Base-by-base conservation (phyloP, 2,329 filamentous ascomycete species). In the Aspergillus sp. region DNA sequence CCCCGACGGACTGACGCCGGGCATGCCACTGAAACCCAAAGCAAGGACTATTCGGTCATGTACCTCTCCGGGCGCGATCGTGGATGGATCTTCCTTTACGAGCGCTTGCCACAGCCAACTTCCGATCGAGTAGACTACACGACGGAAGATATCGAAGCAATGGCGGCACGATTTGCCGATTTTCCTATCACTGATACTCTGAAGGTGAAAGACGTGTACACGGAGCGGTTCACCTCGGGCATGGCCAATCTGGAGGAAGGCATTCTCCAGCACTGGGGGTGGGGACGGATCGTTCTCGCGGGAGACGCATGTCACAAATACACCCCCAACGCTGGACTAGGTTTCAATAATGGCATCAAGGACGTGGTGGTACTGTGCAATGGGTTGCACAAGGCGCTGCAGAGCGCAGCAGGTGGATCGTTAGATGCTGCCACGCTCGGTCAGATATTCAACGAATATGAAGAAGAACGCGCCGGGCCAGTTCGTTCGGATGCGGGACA, bases 271-370 rank as follows among this genome's bases (percentile, higher is more conserved):
- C 65, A 75, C 48, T 79, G 75, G 77, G 75, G 70, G 57, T 68
- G 63, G 6, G 73, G 75, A 1, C 66, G 73, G 0, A 63, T 79
- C 7, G 75, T 75, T 1, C 71, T 80, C 0, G 70, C 65, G 0
- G 77, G 77, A 0, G 77, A 80, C 42, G 64, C 77, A 0, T 70
- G 68, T 1, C 77, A 79, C 58, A 79, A 78, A 42, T 73, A 74
- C 54, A 78, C 75, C 0, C 75, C 77, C 0, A 77, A 73, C 51
- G 67, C 73, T 0, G 76, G 74, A 0, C 66, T 69, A 10, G 48
- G 48, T 0, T 72, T 71, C 39, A 78, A 79, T 62, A 72, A 71
- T 19, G 77, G 71, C 0, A 65, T 79, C 1, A 68, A 74, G 36
- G 75, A 77, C 54, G 55, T 67, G 3, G 62, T 66, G 30, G 56